Percentiles rank a stretch among this genome's conserved stretches.
Evolutionary conservation across 306 rosid species (phyloP).

Genomic region (Glycine latifolia): DNA sequence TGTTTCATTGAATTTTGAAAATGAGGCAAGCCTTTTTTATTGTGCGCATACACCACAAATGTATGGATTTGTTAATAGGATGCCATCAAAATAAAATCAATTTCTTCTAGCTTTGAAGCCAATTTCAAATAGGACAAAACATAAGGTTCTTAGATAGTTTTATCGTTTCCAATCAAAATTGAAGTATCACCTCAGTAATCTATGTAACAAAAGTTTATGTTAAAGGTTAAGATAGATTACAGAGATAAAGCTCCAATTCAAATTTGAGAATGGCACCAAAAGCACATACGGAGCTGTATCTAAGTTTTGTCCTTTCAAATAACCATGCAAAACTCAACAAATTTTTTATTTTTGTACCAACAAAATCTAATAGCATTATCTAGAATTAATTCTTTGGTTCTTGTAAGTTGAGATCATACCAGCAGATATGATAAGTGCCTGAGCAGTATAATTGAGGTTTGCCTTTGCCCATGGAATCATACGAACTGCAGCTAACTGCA

Average conservation of each 20-base stretch:
- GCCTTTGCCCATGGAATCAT: conserved; percentile 94
- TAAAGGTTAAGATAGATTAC: not conserved
- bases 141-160: not conserved
- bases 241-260: not conserved
- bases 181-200: not conserved
- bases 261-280: not conserved
- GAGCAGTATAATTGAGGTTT: conserved; percentile 90
- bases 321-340: conserved; percentile 12
- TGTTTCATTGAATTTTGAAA: not conserved
- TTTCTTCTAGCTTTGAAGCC: conserved; percentile 20
- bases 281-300: not conserved
- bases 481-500: conserved; percentile 82
- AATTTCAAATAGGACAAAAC: not conserved
- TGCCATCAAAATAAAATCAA: not conserved
- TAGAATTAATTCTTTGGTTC: conserved; percentile 19
- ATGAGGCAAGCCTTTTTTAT: conserved; percentile 32
- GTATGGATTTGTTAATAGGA: conserved; percentile 1
- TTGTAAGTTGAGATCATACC: conserved; percentile 56
- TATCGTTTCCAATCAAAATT: not conserved
- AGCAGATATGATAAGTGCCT: conserved; percentile 91
- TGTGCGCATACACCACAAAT: conserved; percentile 12
- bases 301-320: not conserved
- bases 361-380: conserved; percentile 3
- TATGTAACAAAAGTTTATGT: not conserved
- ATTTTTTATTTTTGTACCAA: not conserved